Evolutionary conservation across 139 green algal genomes (phyloP).

Genomic region (Volvox reticuliferus): DNA sequence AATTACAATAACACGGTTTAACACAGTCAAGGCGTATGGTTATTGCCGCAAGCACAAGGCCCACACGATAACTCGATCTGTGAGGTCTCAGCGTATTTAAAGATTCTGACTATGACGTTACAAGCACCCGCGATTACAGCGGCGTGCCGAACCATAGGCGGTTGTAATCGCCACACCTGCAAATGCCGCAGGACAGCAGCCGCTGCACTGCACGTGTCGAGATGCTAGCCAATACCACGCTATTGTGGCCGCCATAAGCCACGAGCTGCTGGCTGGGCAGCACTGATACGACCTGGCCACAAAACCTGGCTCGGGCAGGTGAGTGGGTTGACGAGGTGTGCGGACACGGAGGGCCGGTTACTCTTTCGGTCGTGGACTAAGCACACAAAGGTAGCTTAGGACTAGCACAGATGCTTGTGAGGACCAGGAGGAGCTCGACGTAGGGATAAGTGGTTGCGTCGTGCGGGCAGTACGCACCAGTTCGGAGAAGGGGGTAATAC

Average conservation of each 20-base stretch:
- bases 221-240: constrained; percentile 46
- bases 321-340: no score
- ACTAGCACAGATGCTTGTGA: not conserved
- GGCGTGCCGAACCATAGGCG: no score
- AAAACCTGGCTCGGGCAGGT: constrained; percentile 45
- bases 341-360: no score
- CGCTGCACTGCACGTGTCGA: constrained; percentile 26
- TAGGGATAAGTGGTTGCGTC: not conserved
- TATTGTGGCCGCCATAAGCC: constrained; percentile 57
- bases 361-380: no score
- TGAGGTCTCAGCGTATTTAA: no score
- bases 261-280: constrained; percentile 40
- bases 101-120: no score
- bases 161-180: not conserved
- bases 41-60: no score
- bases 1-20: no score
- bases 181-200: constrained; percentile 26
- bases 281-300: constrained; percentile 41
- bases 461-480: constrained; percentile 40
- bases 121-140: no score
- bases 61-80: no score
- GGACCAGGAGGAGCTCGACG: no score
- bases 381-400: not conserved
- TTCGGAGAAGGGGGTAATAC: constrained; percentile 54
- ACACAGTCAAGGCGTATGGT: no score